Conservation (phyloP, 1,139 yeast genomes). For the Barnettozyma hawaiiensis region DNA sequence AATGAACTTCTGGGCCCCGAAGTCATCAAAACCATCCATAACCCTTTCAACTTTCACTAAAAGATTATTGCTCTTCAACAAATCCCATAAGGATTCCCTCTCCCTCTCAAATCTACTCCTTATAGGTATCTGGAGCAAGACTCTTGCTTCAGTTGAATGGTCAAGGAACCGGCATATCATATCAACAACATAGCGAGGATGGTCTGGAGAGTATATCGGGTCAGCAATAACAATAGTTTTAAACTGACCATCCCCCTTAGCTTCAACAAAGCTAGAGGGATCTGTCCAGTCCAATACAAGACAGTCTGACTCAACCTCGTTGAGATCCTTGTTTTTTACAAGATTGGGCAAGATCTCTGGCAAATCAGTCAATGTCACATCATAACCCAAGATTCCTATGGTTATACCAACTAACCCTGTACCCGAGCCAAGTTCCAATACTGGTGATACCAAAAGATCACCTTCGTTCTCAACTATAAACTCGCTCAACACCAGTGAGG, state of each 20-base stretch:
- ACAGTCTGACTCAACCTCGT: slow-evolving; percentile 37
- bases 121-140: slow-evolving; percentile 71
- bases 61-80: slow-evolving; percentile 37
- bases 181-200: slow-evolving; percentile 65
- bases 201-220: slow-evolving; percentile 79
- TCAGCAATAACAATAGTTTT: slow-evolving; percentile 71
- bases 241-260: slow-evolving; percentile 33
- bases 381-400: slow-evolving; percentile 42
- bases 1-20: slow-evolving; percentile 64
- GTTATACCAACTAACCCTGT: slow-evolving; percentile 87
- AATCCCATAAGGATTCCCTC: slow-evolving; percentile 52
- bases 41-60: slow-evolving; percentile 28
- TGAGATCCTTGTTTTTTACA: slow-evolving; percentile 47
- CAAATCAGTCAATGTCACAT: slow-evolving; percentile 66
- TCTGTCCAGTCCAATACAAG: slow-evolving; percentile 73
- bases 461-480: slow-evolving; percentile 27
- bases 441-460: slow-evolving; percentile 24
- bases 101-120: slow-evolving; percentile 63
- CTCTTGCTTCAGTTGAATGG: slow-evolving; percentile 32
- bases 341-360: slow-evolving; percentile 72
- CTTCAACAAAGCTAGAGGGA: slow-evolving; percentile 38
- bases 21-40: slow-evolving; percentile 77
- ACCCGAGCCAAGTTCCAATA: slow-evolving; percentile 87
- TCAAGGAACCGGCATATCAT: slow-evolving; percentile 45
- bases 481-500: slow-evolving; percentile 66